A percentile compares a stretch with the other conserved stretches of the same genome.
Evolutionary conservation across 768 basidiomycete species (phyloP).

Genomic region (Leucocoprinus birnbaumii): DNA sequence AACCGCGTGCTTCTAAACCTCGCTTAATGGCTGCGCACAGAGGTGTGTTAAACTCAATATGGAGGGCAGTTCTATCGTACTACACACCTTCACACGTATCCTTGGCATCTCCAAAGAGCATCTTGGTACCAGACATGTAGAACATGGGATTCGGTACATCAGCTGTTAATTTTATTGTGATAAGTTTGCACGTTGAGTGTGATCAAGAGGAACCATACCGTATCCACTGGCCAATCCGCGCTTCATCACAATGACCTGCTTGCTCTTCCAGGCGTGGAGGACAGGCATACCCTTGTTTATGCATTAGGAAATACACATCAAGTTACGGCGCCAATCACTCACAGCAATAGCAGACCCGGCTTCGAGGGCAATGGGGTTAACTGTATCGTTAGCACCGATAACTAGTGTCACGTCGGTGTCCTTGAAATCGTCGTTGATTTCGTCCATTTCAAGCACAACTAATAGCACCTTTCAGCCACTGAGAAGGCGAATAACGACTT

Average conservation of each 20-base stretch:
- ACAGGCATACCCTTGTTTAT: constrained; percentile 81
- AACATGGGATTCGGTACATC: constrained; percentile 95
- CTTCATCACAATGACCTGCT: constrained; percentile 92
- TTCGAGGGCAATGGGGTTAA: constrained; percentile 88
- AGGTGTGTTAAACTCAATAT: constrained; percentile 1
- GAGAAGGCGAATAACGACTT: background rate
- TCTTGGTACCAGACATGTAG: constrained; percentile 86
- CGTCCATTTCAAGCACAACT: constrained; percentile 94
- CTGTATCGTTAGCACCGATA: constrained; percentile 91
- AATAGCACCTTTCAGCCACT: constrained; percentile 9
- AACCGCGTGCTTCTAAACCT: constrained; percentile 39
- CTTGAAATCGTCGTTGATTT: constrained; percentile 89
- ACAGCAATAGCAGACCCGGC: constrained; percentile 82
- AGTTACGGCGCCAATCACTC: constrained; percentile 13
- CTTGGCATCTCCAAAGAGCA: constrained; percentile 92
- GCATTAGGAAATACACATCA: background rate
- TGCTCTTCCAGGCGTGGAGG: constrained; percentile 90
- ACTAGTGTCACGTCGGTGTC: constrained; percentile 90
- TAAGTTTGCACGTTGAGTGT: constrained; percentile 11
- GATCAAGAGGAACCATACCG: constrained; percentile 40
- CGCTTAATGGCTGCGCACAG: constrained; percentile 50
- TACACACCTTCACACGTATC: constrained; percentile 78
- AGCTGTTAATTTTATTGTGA: constrained; percentile 37
- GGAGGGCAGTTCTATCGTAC: background rate
- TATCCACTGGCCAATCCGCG: constrained; percentile 87